These are phyloP conservation scores for Chaetomiaceae sp. DNA, from an alignment of 2,329 filamentous ascomycete genomes.

Conservation along the genomic window DNA sequence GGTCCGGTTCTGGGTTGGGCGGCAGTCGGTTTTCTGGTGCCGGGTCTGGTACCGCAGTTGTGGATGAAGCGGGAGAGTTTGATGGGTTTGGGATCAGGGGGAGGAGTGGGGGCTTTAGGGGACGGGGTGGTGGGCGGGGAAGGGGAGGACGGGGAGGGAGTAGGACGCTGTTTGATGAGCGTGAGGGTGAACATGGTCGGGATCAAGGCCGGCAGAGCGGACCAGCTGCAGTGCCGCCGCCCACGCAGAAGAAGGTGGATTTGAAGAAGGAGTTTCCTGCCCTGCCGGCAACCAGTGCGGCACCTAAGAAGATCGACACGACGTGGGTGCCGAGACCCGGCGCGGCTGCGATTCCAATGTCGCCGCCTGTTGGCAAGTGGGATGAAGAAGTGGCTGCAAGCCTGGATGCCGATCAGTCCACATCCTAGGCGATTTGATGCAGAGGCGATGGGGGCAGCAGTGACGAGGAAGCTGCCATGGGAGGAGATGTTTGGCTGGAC, in stretches of 20 bases:
- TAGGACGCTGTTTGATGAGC: conserved; percentile 24
- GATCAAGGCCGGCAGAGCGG: conserved; percentile 14
- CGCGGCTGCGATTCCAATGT: conserved; percentile 29
- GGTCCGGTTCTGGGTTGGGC: no score
- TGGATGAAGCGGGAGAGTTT: conserved; percentile 22
- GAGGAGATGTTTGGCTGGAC: no score
- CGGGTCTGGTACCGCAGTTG: conserved; percentile 30
- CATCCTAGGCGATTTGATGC: not conserved
- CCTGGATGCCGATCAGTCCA: conserved; percentile 2
- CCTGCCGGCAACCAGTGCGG: conserved; percentile 30
- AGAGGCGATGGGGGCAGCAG: not conserved
- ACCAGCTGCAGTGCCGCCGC: conserved; percentile 5
- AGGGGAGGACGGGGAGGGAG: conserved; percentile 33
- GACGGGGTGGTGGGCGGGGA: conserved; percentile 29
- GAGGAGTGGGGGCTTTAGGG: conserved; percentile 9
- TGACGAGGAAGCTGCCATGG: no score
- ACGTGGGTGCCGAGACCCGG: conserved; percentile 17
- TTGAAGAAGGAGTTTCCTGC: conserved; percentile 39
- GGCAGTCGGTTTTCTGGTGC: conserved; percentile 41
- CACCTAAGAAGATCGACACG: conserved; percentile 30
- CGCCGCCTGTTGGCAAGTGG: conserved; percentile 46
- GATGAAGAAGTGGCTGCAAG: conserved; percentile 52
- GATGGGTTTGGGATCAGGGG: conserved; percentile 18
- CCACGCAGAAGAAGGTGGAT: conserved; percentile 21
- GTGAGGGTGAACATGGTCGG: not conserved